A percentile compares a stretch with the other conserved stretches of the same genome.
These are phyloP conservation scores for Penicillium silybi DNA, from an alignment of 495 filamentous ascomycete species.

Conservation along the genomic window DNA sequence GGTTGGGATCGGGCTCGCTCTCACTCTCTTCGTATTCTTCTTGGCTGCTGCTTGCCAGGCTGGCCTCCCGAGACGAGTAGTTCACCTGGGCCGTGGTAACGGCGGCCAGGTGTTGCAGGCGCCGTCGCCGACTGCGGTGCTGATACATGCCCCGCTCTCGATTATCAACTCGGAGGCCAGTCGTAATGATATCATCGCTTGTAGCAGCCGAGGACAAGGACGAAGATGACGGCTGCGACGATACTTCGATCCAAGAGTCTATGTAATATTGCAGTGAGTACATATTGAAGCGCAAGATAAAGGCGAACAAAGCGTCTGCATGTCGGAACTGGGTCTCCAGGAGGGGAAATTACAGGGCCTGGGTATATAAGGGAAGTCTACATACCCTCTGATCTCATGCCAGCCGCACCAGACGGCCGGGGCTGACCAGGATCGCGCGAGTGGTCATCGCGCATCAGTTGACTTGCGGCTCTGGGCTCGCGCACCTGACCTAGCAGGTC, in stretches of 20 bases:
- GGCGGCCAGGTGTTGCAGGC: constrained; percentile 45
- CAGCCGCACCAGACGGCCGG: constrained; percentile 31
- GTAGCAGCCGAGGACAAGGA: constrained; percentile 72
- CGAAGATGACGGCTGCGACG: constrained; percentile 89
- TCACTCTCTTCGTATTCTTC: constrained; percentile 88
- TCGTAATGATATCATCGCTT: constrained; percentile 83
- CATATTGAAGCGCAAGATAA: constrained; percentile 30
- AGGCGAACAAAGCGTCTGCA: constrained; percentile 21
- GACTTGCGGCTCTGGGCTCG: constrained; percentile 36
- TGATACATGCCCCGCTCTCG: constrained; percentile 31
- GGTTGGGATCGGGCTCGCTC: constrained; percentile 75
- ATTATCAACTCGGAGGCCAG: constrained; percentile 70
- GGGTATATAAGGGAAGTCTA: constrained; percentile 16
- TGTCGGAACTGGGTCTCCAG: constrained; percentile 18
- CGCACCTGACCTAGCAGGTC: constrained; percentile 45
- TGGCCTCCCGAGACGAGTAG: constrained; percentile 38
- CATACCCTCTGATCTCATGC: constrained; percentile 49
- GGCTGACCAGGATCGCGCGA: constrained; percentile 34
- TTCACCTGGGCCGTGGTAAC: constrained; percentile 47
- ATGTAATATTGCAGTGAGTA: constrained; percentile 53
- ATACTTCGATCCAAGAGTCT: constrained; percentile 97
- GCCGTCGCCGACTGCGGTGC: constrained; percentile 51
- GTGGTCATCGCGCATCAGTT: constrained; percentile 41
- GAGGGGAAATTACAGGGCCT: constrained; percentile 1
- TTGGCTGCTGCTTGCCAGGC: constrained; percentile 64